Evolutionary conservation across 306 rosid species (phyloP).

Genomic region (Cucurbita moschata): DNA sequence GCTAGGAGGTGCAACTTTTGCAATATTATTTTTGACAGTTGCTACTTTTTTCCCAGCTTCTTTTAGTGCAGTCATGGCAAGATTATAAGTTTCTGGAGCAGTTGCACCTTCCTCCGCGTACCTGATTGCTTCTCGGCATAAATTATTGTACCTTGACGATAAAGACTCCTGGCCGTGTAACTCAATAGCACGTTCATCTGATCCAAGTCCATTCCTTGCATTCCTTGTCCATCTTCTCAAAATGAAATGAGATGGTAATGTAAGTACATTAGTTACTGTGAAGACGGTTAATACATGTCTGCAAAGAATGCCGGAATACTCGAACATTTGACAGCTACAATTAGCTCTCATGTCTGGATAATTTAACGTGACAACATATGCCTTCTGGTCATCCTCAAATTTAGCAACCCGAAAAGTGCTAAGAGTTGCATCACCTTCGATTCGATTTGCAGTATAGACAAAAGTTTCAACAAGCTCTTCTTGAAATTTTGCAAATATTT

Average conservation of each 20-base stretch:
- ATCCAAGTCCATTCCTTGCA: slow-evolving; percentile 44
- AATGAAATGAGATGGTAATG: slow-evolving; percentile 71
- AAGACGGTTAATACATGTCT: slow-evolving; percentile 81
- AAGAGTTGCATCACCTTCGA: slow-evolving; percentile 66
- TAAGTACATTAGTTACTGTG: slow-evolving; percentile 75
- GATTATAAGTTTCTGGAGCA: slow-evolving; percentile 57
- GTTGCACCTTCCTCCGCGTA: slow-evolving; percentile 87
- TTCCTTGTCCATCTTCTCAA: slow-evolving; percentile 89
- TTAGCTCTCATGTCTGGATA: slow-evolving; percentile 62
- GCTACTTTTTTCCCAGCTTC: slow-evolving; percentile 69
- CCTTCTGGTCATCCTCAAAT: slow-evolving; percentile 71
- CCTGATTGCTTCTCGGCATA: slow-evolving; percentile 69
- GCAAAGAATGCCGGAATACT: slow-evolving; percentile 87
- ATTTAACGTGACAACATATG: slow-evolving; percentile 58
- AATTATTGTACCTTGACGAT: slow-evolving; percentile 44
- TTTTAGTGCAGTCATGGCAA: slow-evolving; percentile 54
- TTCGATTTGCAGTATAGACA: slow-evolving; percentile 80
- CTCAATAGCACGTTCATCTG: slow-evolving; percentile 44
- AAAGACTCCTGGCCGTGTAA: slow-evolving; percentile 53
- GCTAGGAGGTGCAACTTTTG: slow-evolving; percentile 54
- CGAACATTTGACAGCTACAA: slow-evolving; percentile 92
- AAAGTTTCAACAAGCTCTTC: slow-evolving; percentile 93
- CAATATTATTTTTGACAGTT: slow-evolving; percentile 43
- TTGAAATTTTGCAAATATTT: slow-evolving; percentile 65
- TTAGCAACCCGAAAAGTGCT: slow-evolving; percentile 88